Evolutionary conservation across 2,329 filamentous ascomycete genomes (phyloP), one percentile per base, ranked within the genome.

Genomic region (Samsoniella hepiali): DNA sequence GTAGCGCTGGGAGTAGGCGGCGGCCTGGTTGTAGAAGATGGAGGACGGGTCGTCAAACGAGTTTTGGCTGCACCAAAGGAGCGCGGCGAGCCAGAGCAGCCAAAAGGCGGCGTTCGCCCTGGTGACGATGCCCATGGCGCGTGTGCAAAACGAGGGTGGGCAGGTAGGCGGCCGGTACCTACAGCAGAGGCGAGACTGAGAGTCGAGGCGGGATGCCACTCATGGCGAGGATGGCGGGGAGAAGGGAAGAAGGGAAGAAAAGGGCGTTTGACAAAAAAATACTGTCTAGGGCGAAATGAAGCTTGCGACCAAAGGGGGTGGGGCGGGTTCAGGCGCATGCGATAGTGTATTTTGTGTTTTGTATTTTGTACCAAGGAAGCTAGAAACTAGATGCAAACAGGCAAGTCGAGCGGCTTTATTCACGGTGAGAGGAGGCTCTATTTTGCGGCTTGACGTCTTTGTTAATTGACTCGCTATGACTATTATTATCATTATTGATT

Each of bases 31-130:
- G 67, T 71, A 76, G 65, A 76, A 76, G 64, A 74, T 65, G 5
- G 74, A 75, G 2, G 72, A 72, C 6, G 74, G 74, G 65, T 75
- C 74, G 64, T 75, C 73, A 64, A 68, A 74, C 36, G 72, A 71
- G 66, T 74, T 71, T 34, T 67, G 64, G 62, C 68, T 72, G 67
- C 71, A 71, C 65, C 70, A 72, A 11, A 69, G 7, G 1, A 72
- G 63, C 27, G 72, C 69, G 27, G 60, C 54, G 32, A 72, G 56
- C 72, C 72, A 75, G 38, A 71, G 31, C 40, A 68, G 58, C 68
- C 71, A 74, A 67, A 75, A 75, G 67, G 63, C 67, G 42, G 67
- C 66, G 68, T 74, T 75, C 64, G 71, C 69, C 44, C 67, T 38
- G 27, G 42, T 45, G 34, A 61, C 51, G 45, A 49, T 17, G 34